Base-by-base conservation (phyloP, 1,139 yeast genomes). In the Saccharomycopsis hybrid region DNA sequence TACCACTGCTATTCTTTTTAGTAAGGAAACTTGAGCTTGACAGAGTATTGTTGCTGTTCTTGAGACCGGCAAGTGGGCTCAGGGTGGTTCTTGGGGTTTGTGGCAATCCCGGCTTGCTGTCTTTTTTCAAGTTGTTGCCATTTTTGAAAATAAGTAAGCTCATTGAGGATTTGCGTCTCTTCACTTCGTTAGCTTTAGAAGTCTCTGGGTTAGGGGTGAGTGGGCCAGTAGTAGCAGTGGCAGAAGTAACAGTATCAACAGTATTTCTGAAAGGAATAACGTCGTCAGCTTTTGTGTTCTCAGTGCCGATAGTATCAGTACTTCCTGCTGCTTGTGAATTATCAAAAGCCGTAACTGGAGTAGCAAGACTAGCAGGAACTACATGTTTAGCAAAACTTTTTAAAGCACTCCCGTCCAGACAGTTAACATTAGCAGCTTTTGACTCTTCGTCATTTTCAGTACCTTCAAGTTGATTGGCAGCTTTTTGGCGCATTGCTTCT, bases 131-230 rank as follows among this genome's bases (percentile, higher is more conserved):
- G n/a, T n/a, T 11, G 36, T 33, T 11, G 11, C n/a, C n/a, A 24
- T 29, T 32, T 18, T 29, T 41, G 36, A 41, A 41, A 4, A 41
- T 28, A 31, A 41, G 44, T 11, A 41, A 33, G 36, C 44, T 41
- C 35, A 41, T 18, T n/a, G 25, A 13, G 8, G 44, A 41, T 24
- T 25, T 31, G 18, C 44, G 29, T 29, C 30, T 41, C 36, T 29
- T 41, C 35, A 32, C 35, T 8, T 8, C 35, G 8, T 11, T 32
- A 18, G 18, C 18, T 18, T 18, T 18, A 32, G 35, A 11, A 32
- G 11, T 32, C 11, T 32, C 18, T 18, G 18, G 18, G 18, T 18
- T 18, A 18, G 18, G 18, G 18, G 18, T 18, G 18, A 18, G 18
- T 18, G 18, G 18, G 18, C 18, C 18, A 18, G 18, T 18, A 18